Base-by-base conservation (phyloP, 306 rosid species). In the Inga oerstediana region DNA sequence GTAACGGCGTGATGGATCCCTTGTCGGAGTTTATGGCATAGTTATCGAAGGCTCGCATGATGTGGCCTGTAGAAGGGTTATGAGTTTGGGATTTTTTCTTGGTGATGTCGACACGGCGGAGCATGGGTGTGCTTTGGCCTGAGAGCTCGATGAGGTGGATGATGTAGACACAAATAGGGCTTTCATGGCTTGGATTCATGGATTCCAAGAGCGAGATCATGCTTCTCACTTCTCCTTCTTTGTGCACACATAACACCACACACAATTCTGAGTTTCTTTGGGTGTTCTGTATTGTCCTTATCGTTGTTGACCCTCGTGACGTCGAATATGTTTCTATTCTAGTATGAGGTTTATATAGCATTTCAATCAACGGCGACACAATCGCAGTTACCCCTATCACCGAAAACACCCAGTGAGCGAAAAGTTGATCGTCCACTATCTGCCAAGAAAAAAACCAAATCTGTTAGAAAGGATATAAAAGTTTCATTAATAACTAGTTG, bases 1-100 rank as follows among this genome's bases (percentile, higher is more conserved):
- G 82, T 1, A 77, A 27, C 64, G 83, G 51, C 3, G 15, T 3
- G 20, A 85, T 80, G 3, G 70, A 70, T 4, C 84, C 92, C 30
- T 22, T 43, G 0, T 30, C 3, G 32, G 87, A 61, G 56, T 77
- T 83, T 9, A 2, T 15, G 1, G 84, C 43, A 83, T 87, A 87
- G 49, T 89, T 85, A 16, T 43, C 61, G 4, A 89, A 87, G 24
- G 90, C 89, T 8, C 37, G 75, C 78, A 85, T 52, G 78, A 89
- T 81, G 32, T 77, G 72, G 9, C 35, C 39, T 8, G 79, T 20
- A 22, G 32, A 43, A 5, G 75, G 41, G 35, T 84, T 37, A 37
- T 37, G 48, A n/a, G 27, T 64, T 48, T 13, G 49, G 7, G 22
- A 56, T 22, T 70, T 73, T 14, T 72, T 68, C 3, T 30, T 49